Evolutionary conservation across 257 asterid species (phyloP), one percentile per base, ranked within the genome.

Genomic region (Eustoma russellianum): DNA sequence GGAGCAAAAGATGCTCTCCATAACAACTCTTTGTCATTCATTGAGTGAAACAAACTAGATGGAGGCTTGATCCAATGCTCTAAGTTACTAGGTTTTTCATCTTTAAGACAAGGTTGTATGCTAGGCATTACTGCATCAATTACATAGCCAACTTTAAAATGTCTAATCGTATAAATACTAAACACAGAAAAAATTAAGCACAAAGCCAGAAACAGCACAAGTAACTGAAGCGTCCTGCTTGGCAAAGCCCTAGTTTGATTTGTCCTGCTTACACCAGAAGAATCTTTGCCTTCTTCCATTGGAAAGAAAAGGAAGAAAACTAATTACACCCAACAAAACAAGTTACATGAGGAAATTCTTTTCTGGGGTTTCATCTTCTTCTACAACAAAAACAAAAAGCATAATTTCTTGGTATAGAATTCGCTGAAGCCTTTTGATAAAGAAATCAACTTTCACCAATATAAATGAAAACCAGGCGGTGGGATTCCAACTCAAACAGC

Each of bases 1-100:
- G 83, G 83, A 6, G 28, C 64, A 48, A 70, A 30, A 7, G 83
- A 73, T 57, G 83, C 83, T 55, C 73, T 70, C 83, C 83, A 77
- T 41, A 77, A 58, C 56, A 77, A 53, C 64, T 77, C 75, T 47
- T 67, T 41, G 57, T 77, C 83, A 35, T 59, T 64, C 83, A 77
- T 77, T 15, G 57, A 58, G 60, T 77, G 83, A 41, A 77, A 53
- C 69, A 73, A 73, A 48, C 70, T 52, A 17, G 77, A 73, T 0
- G 77, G 76, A 34, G 79, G 77, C 58, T 44, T 70, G 64, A 77
- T 77, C 83, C 77, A 77, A 46, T 43, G 46, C 49, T 67, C 74
- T 56, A 73, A 55, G 43, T 33, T 62, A 67, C 17, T 57, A 2
- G 53, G 60, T 33, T 7, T 38, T 38, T 50, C 56, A 38, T 73